Evolutionary conservation across 305 asterid species (phyloP), one percentile per base, ranked within the genome.

Genomic region (Solanum hybrid): DNA sequence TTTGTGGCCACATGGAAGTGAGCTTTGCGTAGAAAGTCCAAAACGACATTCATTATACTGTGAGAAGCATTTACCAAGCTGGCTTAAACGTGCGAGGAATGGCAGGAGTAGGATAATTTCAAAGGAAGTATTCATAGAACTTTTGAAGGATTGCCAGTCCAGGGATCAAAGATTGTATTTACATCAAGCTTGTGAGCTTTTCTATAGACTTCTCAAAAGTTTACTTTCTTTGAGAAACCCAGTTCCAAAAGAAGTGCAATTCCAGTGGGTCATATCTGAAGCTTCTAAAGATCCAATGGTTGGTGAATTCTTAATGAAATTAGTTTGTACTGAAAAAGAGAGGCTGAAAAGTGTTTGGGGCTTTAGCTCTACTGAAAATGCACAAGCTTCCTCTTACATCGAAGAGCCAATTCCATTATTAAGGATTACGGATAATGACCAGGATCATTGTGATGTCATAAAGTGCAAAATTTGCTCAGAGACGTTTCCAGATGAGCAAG

Each of bases 11-110:
- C 91, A 93, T 88, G 94, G 91, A 90, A 93, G 91, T 81, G 97
- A 91, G 87, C 89, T 92, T 85, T 98, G 99, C 90, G 89, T 78
- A 34, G 99, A 97, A 89, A 91, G 90, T 90, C 96, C 99, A 42
- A 97, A 94, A 89, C 92, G 97, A 90, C 98, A 96, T 92, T 94
- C 96, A 6, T 90, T 97, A 29, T 98, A 97, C 90, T 98, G 99
- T 80, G 99, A 97, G 86, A 96, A 95, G 90, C 99, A 97, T 90
- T 89, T 97, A 88, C 99, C 99, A 36, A 97, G 94, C 95, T 98
- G 99, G 99, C 98, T 98, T 75, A 97, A 97, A 90, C 99, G 99
- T 89, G 99, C 99, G 38, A 94, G 99, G 93, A 97, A 98, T 90
- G 99, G 99, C 37, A 98, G 93, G 94, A 95, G 96, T 90, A 93